A percentile compares a stretch with the other conserved stretches of the same genome.
Evolutionary conservation across 1,139 yeast species (phyloP).

Genomic region (Diutina sp.): DNA sequence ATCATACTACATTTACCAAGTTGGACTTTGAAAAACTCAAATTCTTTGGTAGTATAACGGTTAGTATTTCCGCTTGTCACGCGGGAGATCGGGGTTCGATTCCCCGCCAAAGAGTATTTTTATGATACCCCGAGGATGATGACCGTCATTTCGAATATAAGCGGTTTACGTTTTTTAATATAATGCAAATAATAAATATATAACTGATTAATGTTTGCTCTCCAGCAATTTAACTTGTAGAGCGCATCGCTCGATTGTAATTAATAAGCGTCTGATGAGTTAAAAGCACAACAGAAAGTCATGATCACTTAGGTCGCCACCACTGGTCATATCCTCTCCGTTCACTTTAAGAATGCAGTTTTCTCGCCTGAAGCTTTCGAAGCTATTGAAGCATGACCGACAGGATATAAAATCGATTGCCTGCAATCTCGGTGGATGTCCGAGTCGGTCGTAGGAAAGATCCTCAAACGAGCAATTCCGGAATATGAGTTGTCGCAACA

Average conservation of each 20-base stretch:
- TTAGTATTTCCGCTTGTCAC: not conserved
- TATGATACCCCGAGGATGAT: too few species aligned
- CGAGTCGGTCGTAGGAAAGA: not conserved
- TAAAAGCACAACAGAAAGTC: not conserved
- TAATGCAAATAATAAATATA: too few species aligned
- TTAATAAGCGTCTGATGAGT: not conserved
- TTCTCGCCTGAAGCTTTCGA: not conserved
- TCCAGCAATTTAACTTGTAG: too few species aligned
- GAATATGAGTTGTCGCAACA: not conserved
- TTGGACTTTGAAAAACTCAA: not conserved
- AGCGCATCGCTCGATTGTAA: too few species aligned
- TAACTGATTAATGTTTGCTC: too few species aligned
- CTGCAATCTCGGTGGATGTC: not conserved
- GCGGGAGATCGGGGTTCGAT: not conserved
- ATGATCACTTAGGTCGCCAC: not conserved
- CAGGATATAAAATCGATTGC: not conserved
- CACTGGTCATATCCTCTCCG: not conserved
- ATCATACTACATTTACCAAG: too few species aligned
- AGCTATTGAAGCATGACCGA: not conserved
- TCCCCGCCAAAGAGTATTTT: not conserved
- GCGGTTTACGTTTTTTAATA: too few species aligned
- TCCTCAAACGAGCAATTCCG: not conserved
- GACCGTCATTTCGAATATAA: too few species aligned
- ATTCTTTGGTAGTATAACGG: not conserved
- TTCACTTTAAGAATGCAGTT: not conserved